Evolutionary conservation across 352 stramenopile genomes (phyloP), one percentile per base, ranked within the genome.

Genomic region (Phytophthora fragariaefolia): DNA sequence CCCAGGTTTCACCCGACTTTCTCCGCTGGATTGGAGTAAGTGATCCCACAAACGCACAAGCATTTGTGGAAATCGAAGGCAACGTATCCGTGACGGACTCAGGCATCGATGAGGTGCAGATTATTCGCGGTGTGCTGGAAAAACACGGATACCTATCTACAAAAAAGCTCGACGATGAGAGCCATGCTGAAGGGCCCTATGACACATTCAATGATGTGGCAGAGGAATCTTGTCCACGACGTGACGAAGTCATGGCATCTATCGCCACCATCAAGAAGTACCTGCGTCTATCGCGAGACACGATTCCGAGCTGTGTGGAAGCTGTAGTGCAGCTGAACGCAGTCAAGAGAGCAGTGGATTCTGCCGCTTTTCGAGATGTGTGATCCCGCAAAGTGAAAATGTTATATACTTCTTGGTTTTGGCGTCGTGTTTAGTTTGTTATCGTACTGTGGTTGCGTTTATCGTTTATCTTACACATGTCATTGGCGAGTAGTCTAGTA

Each of bases 101-200:
- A 38, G 85, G 83, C 40, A 87, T 95, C 43, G 87, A 95, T 56
- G 87, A 95, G 53, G 75, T 87, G 20, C 85, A 93, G 65, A 93
- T 95, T 58, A 92, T 95, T 47, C 85, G 83, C 40, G 85, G 79
- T 20, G 87, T 95, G 45, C 72, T 95, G 8, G 79, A 93, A 59
- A 95, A 93, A 58, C 85, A 93, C 58, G 87, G 84, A 22, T 92
- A 82, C 22, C 66, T 93, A 34, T 82, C 74, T 23, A 87, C 85
- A 12, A 89, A 85, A 57, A 78, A 75, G 32, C 69, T 92, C 38
- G 79, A 91, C 46, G 80, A 90, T 27, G 76, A 79, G 8, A 85
- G 71, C 24, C 78, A 78, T 40, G 69, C 73, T 12, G 65, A 65
- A 8, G 82, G 81, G 0, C 63, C 86, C 22, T 82, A 78, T 49